Base-by-base conservation (phyloP, 768 basidiomycete genomes). In the Rhodotorula paludigena region DNA sequence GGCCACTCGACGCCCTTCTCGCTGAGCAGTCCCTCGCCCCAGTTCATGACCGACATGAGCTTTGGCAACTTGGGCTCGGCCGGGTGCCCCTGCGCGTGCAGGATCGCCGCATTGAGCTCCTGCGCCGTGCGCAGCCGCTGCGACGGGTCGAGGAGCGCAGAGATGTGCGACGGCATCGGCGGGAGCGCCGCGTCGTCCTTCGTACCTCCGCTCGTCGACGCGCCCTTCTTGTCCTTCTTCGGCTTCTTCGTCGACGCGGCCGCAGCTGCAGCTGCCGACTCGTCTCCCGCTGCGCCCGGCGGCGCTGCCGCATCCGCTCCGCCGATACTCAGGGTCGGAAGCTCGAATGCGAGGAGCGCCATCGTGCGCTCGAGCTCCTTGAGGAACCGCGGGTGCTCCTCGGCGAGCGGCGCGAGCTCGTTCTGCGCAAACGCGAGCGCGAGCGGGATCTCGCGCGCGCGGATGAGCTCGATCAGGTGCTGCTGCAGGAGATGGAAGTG, bases 401-500 rank as follows among this genome's bases (percentile, higher is more conserved):
- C 91, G 6, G 92, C 94, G 11, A 93, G 86, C 25, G 92, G 92
- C 9, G 96, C 96, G 18, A 99, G 82, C 77, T 98, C 92, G 57
- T 86, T 84, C 74, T 97, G 91, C 5, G 96, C 96, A 80, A 98
- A 99, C 60, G 84, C 81, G 55, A 99, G 80, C 1, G 93, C 96
- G 48, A 90, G 87, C 11, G 81, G 79, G 67, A 92, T 85, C 36
- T 84, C 84, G 44, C 89, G 88, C 58, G 87, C 84, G 1, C 93
- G 89, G 73, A 98, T 96, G 73, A 84, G 86, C 78, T 99, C 96
- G 77, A 98, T 98, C 45, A 99, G 82, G 74, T 88, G 90, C 78
- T 96, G 92, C 70, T 97, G 92, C 74, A 97, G 92, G 18, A 99
- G 84, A 74, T 90, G 90, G 79, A 99, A 99, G 78, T 93, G 93